Conservation (phyloP, 2,329 filamentous ascomycete genomes). For the Rutstroemia sp. region DNA sequence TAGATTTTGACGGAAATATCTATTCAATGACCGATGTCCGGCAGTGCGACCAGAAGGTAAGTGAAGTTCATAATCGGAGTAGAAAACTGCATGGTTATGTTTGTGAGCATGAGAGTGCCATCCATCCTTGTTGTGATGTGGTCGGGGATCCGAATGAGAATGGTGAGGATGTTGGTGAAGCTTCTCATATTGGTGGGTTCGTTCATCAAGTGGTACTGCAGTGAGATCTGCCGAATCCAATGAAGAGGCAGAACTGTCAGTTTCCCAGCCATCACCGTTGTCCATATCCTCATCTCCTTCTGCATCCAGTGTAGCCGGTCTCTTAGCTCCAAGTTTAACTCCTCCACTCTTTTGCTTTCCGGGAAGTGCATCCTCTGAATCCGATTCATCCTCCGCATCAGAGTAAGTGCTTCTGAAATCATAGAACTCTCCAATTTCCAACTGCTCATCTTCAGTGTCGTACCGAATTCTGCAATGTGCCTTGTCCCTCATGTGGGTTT, state of each 20-base stretch:
- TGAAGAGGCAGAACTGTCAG: slow-evolving; percentile 83
- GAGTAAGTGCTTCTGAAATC: slow-evolving; percentile 96
- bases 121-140: slow-evolving; percentile 68
- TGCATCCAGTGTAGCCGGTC: slow-evolving; percentile 43
- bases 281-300: slow-evolving; percentile 49
- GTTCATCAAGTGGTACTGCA: slow-evolving; percentile 67
- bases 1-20: slow-evolving; percentile 90
- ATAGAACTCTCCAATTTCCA: slow-evolving; percentile 94
- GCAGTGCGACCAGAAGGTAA: slow-evolving; percentile 84
- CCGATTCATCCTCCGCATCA: slow-evolving; percentile 60
- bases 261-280: slow-evolving; percentile 84
- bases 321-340: slow-evolving; percentile 61
- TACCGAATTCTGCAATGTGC: slow-evolving; percentile 97
- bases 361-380: slow-evolving; percentile 44
- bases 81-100: slow-evolving; percentile 65
- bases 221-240: slow-evolving; percentile 79
- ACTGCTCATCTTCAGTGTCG: slow-evolving; percentile 77
- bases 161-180: slow-evolving; percentile 70
- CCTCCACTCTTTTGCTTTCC: slow-evolving; percentile 46
- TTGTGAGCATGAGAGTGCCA: slow-evolving; percentile 81
- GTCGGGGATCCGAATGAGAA: slow-evolving; percentile 60
- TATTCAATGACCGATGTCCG: slow-evolving; percentile 79
- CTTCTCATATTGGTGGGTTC: slow-evolving; percentile 63
- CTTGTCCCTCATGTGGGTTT: slow-evolving; percentile 96
- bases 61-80: slow-evolving; percentile 90